Conservation (phyloP, 2,329 filamentous ascomycete species). For the Arthrobotrys pseudoclavata region DNA sequence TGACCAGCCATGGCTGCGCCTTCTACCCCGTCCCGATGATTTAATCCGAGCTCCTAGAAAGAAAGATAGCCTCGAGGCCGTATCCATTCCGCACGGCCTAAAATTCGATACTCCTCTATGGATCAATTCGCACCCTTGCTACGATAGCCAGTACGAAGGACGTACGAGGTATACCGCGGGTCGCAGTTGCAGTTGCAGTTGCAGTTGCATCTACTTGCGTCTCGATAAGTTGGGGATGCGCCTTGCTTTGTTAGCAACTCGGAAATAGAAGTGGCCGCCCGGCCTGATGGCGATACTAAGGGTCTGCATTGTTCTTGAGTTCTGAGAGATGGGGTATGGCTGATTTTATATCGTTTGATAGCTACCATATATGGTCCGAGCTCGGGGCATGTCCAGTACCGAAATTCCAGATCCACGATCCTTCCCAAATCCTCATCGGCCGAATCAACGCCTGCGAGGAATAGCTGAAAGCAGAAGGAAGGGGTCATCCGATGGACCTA, state of each 20-base stretch:
- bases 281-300: neutral
- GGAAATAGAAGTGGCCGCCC: neutral
- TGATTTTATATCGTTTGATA: conserved; percentile 8
- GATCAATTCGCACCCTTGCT: conserved; percentile 3
- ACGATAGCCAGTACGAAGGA: neutral
- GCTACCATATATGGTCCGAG: too few species aligned
- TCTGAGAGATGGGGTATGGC: neutral
- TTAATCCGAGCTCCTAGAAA: too few species aligned
- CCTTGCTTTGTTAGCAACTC: conserved; percentile 11
- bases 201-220: neutral
- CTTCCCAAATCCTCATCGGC: neutral
- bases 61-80: too few species aligned
- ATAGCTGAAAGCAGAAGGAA: conserved; percentile 6
- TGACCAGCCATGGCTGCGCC: conserved; percentile 3
- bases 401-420: conserved; percentile 7
- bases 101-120: neutral
- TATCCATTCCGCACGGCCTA: too few species aligned
- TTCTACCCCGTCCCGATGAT: neutral
- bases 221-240: neutral
- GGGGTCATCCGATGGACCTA: neutral
- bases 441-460: neutral
- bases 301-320: conserved; percentile 5
- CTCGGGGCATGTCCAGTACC: neutral
- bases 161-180: neutral
- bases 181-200: conserved; percentile 1